A percentile compares a stretch with the other conserved stretches of the same genome.
Conservation (phyloP, 2,329 filamentous ascomycete species). For the Colletotrichum orchidophilum region DNA sequence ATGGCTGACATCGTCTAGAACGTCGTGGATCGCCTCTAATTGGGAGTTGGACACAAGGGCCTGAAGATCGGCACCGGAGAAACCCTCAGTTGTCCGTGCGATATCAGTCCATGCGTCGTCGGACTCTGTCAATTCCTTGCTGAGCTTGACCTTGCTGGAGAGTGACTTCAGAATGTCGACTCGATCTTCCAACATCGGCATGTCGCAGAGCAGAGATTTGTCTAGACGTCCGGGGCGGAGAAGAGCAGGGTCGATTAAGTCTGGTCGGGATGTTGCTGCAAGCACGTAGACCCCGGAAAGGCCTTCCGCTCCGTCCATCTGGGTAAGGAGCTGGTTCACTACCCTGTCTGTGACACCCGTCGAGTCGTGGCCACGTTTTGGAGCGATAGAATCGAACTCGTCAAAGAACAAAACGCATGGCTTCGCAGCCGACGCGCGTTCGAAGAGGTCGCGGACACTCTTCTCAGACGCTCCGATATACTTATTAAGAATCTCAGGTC, state of each 20-base stretch:
- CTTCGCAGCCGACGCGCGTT: constrained; percentile 87
- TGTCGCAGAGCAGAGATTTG: constrained; percentile 91
- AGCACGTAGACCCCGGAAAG: constrained; percentile 95
- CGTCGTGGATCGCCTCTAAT: constrained; percentile 94
- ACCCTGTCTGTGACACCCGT: constrained; percentile 99
- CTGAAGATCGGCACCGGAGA: constrained; percentile 93
- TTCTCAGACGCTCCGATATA: constrained; percentile 99
- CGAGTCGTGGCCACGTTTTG: constrained; percentile 95
- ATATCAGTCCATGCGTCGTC: constrained; percentile 74
- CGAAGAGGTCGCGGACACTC: constrained; percentile 93
- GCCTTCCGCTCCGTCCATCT: constrained; percentile 98
- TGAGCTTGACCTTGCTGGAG: constrained; percentile 81
- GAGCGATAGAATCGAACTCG: constrained; percentile 97
- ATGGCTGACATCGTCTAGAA: constrained; percentile 69
- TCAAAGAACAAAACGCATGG: constrained; percentile 98
- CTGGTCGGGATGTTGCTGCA: constrained; percentile 91
- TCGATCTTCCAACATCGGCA: constrained; percentile 82
- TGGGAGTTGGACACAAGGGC: constrained; percentile 96
- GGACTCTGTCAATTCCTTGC: constrained; percentile 68
- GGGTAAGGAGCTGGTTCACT: constrained; percentile 96
- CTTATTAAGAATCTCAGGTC: constrained; percentile 97
- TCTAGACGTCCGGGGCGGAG: constrained; percentile 91
- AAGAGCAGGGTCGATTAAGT: constrained; percentile 93
- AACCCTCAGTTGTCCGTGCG: constrained; percentile 83
- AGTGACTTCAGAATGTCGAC: constrained; percentile 89